These are phyloP conservation scores for Blastosporella zonata DNA, from an alignment of 1,284 basidiomycete genomes.

Conservation along the genomic window DNA sequence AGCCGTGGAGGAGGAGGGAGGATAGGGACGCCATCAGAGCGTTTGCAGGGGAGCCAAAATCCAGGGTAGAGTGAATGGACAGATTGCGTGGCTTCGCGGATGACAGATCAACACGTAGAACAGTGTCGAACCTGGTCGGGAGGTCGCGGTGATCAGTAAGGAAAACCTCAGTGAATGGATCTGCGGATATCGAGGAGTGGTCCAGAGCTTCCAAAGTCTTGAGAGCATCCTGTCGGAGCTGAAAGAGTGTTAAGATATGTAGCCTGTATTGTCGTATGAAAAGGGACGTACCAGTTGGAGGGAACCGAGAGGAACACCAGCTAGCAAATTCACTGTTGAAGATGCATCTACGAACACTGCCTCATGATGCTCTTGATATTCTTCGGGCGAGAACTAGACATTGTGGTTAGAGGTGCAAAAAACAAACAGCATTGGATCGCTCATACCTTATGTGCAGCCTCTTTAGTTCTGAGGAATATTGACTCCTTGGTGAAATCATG, in stretches of 20 bases:
- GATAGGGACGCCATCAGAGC: constrained; percentile 57
- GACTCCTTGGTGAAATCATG: constrained; percentile 66
- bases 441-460: constrained; percentile 47
- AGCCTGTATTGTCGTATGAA: constrained; percentile 1
- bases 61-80: constrained; percentile 47
- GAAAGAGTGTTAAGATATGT: constrained; percentile 4
- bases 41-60: constrained; percentile 57
- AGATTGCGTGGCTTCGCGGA: constrained; percentile 44
- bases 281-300: constrained; percentile 57
- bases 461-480: constrained; percentile 59
- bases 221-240: constrained; percentile 78
- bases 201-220: constrained; percentile 67
- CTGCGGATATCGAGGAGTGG: constrained; percentile 42
- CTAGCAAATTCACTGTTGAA: constrained; percentile 80
- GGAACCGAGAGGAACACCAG: constrained; percentile 68
- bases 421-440: background rate
- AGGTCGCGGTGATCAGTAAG: constrained; percentile 66
- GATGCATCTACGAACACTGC: constrained; percentile 80
- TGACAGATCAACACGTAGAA: constrained; percentile 62
- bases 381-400: constrained; percentile 52
- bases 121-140: constrained; percentile 60
- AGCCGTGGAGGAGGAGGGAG: constrained; percentile 57
- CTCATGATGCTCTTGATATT: constrained; percentile 48
- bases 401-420: constrained; percentile 6
- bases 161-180: constrained; percentile 78